Base-by-base conservation (phyloP, 805 yeast genomes). In the Starmera amethionina region DNA sequence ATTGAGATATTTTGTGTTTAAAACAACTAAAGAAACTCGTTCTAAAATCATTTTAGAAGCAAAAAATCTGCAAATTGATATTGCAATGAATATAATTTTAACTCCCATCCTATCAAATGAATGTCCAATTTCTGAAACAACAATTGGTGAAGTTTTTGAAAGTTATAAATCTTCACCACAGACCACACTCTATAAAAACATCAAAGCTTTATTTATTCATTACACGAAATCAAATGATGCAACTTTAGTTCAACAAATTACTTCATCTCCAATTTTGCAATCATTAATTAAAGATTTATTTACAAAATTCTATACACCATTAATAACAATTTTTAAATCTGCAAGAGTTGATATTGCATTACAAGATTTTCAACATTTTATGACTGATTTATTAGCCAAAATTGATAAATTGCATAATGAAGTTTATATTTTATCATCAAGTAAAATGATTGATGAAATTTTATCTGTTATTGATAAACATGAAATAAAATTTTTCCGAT, bases 241-340 rank as follows among this genome's bases (percentile, higher is more conserved):
- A 55, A 75, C 77, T 41, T 63, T 82, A 34, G 60, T 89, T 66
- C 79, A 78, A 50, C 79, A 80, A 52, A 56, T 89, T 34, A 86
- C 96, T 95, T 77, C 76, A 36, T 95, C 89, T 50, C 87, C 90
- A 0, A 85, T 83, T 47, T 64, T 94, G 36, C 79, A 88, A n/a
- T 70, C 70, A 31, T 68, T 90, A 34, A 65, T 89, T 42, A 82
- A 82, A 47, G 85, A 84, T 37, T 65, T 87, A 27, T 68, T 93
- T 36, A 66, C 85, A 2, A 65, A 83, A 46, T 77, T 84, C 46
- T 84, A 82, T 55, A 81, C 79, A 46, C 93, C 94, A 1, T 63
- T 85, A 55, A 79, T 84, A 41, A 69, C 69, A 27, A 68, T 85
- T 1, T 81, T 84, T 63, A 75, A 75, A 44, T 69, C 73, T 29